Conservation (phyloP, 257 asterid species). For the Scutellaria barbata region DNA sequence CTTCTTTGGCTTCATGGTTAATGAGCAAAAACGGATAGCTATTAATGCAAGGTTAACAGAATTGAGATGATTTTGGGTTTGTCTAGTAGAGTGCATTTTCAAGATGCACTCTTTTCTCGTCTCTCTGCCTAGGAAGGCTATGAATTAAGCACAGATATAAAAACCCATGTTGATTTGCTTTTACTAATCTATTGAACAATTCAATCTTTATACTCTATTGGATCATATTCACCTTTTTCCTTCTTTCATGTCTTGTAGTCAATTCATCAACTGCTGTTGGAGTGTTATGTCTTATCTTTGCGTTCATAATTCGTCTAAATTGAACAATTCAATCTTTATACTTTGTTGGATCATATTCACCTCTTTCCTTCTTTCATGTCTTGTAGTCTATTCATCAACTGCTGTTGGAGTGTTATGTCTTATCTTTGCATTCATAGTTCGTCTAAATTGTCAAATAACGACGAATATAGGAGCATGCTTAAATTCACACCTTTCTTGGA, state of each 20-base stretch:
- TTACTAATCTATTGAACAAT: not conserved
- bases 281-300: too few species aligned
- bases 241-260: constrained; percentile 5
- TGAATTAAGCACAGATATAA: not conserved
- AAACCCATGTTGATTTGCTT: not conserved
- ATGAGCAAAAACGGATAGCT: not conserved
- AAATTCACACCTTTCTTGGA: not conserved
- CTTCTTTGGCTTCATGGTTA: not conserved
- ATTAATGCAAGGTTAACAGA: not conserved
- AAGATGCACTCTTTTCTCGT: not conserved
- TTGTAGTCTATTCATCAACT: not conserved
- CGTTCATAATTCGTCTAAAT: not conserved
- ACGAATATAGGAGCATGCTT: not conserved
- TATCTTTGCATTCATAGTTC: too few species aligned
- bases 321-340: not conserved
- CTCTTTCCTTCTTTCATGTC: not conserved
- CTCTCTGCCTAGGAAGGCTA: not conserved
- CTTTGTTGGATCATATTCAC: not conserved
- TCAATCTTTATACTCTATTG: not conserved
- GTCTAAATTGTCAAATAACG: not conserved
- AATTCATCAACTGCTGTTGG: not conserved
- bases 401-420: too few species aligned
- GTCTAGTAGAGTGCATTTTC: constrained; percentile 3
- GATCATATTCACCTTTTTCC: constrained; percentile 13
- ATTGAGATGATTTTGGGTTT: constrained; percentile 12